Conservation (phyloP, 306 rosid genomes). For the Erythrophleum fordii region DNA sequence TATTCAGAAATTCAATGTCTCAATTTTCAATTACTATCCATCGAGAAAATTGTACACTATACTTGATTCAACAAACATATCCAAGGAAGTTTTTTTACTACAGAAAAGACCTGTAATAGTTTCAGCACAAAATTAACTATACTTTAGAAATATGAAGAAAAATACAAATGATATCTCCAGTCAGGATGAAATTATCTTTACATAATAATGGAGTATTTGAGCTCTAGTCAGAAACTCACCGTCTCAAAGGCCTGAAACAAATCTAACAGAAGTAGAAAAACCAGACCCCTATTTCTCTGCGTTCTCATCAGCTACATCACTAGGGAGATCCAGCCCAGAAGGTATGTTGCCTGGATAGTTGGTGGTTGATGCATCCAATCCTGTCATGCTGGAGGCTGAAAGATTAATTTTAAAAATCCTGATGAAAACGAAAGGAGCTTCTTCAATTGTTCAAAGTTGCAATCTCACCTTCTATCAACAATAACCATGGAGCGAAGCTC, state of each 20-base stretch:
- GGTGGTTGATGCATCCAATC: constrained; percentile 53
- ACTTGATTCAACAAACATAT: background rate
- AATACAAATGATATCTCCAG: background rate
- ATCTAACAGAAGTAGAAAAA: background rate
- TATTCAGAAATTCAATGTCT: too few species aligned
- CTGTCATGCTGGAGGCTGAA: constrained; percentile 50
- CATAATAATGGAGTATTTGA: background rate
- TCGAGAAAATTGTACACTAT: too few species aligned
- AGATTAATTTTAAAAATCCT: constrained; percentile 8
- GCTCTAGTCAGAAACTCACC: background rate
- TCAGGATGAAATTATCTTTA: background rate
- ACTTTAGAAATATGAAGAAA: background rate
- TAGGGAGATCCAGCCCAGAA: constrained; percentile 46
- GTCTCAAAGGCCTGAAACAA: background rate
- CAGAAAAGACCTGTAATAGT: background rate
- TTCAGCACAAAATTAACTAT: too few species aligned
- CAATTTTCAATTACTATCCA: too few species aligned
- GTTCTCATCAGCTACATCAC: constrained; percentile 41
- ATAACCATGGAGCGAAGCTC: constrained; percentile 78
- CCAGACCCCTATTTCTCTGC: constrained; percentile 33
- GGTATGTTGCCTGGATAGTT: constrained; percentile 61
- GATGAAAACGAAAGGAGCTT: background rate
- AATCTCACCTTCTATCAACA: constrained; percentile 61
- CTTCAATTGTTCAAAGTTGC: constrained; percentile 7
- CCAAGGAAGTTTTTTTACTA: background rate